A percentile compares a stretch with the other conserved stretches of the same genome.
phyloP scores from a whole-genome alignment of 805 yeast species.

The Candida ascalaphidarum region DNA sequence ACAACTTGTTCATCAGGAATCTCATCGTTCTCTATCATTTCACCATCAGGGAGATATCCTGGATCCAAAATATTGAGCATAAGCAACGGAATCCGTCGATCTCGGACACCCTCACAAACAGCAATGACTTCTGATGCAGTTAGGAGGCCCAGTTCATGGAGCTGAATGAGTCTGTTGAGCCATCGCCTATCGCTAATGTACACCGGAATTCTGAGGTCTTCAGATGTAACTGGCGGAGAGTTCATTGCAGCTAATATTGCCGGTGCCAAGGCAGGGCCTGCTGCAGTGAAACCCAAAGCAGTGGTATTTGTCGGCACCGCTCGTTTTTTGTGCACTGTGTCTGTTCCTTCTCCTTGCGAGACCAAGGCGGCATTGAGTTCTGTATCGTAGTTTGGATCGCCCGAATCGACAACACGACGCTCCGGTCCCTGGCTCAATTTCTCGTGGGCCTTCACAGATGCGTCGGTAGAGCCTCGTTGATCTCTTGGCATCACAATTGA shows the following conservation, averaged over 20 bases:
- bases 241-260: constrained; percentile 25
- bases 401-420: too few species aligned
- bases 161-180: constrained; percentile 23
- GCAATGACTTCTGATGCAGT: constrained; percentile 21
- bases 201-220: constrained; percentile 13
- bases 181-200: constrained; percentile 28
- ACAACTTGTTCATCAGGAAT: constrained; percentile 20
- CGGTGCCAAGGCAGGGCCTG: too few species aligned
- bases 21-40: constrained; percentile 7
- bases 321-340: too few species aligned
- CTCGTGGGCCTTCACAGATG: too few species aligned
- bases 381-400: too few species aligned
- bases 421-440: too few species aligned
- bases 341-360: too few species aligned
- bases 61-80: constrained; percentile 27
- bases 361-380: too few species aligned
- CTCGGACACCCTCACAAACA: constrained; percentile 29
- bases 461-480: too few species aligned
- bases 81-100: constrained; percentile 25
- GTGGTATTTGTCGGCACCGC: too few species aligned
- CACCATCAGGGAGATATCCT: constrained; percentile 14
- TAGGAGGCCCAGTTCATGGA: constrained; percentile 17
- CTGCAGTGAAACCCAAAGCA: too few species aligned
- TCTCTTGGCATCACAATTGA: too few species aligned
- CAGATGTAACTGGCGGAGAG: constrained; percentile 17